These are phyloP conservation scores for Aplosporella prunicola DNA, from an alignment of 2,329 filamentous ascomycete genomes.

Conservation along the genomic window DNA sequence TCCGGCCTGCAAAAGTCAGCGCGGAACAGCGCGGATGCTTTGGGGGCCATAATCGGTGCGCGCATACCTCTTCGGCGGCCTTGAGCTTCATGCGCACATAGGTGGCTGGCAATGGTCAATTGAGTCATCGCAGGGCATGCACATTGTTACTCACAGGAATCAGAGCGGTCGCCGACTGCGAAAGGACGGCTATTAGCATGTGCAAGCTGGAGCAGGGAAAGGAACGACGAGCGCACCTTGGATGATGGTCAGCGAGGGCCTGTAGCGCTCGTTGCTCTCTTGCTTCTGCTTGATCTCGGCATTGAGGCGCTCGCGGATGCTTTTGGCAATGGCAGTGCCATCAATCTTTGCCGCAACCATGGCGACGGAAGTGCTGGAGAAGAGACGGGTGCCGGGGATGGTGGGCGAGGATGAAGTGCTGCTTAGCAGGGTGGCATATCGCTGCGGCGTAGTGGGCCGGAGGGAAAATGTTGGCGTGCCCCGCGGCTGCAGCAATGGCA, in stretches of 20 bases:
- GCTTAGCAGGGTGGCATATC: slow-evolving; percentile 2
- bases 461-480: slow-evolving; percentile 2
- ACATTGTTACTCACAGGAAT: slow-evolving; percentile 65
- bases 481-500: background rate
- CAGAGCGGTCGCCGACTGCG: slow-evolving; percentile 79
- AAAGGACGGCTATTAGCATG: slow-evolving; percentile 12
- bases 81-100: slow-evolving; percentile 99
- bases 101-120: slow-evolving; percentile 51
- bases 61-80: slow-evolving; percentile 73
- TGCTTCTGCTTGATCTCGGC: slow-evolving; percentile 74
- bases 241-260: slow-evolving; percentile 85
- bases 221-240: slow-evolving; percentile 55
- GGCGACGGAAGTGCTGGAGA: slow-evolving; percentile 46
- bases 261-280: slow-evolving; percentile 73
- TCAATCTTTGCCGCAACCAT: slow-evolving; percentile 93
- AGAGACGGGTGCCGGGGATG: slow-evolving; percentile 17
- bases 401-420: slow-evolving; percentile 7
- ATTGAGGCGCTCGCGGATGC: slow-evolving; percentile 74
- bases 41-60: background rate
- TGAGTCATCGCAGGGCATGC: slow-evolving; percentile 11
- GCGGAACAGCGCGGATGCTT: background rate
- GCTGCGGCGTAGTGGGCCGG: slow-evolving; percentile 1
- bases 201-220: background rate
- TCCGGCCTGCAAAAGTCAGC: slow-evolving; percentile 54
- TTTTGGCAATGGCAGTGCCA: slow-evolving; percentile 88